phyloP scores from a whole-genome alignment of 2,329 filamentous ascomycete species.

The Ophiosphaerella herpotricha region DNA sequence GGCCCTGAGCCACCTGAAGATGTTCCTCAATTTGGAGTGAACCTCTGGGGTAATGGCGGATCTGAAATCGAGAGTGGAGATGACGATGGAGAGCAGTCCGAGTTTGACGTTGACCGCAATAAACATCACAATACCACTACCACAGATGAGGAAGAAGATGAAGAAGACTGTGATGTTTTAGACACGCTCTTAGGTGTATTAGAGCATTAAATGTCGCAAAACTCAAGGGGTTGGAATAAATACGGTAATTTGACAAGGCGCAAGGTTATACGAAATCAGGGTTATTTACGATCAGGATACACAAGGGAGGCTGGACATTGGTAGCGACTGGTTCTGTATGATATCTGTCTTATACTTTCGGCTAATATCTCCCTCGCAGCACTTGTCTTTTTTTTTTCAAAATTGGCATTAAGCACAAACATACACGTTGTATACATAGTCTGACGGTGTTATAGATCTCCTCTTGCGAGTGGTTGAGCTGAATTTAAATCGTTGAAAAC shows the following conservation, averaged over 20 bases:
- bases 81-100: constrained; percentile 6
- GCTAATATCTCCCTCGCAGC: not conserved
- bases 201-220: constrained; percentile 10
- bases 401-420: constrained; percentile 1
- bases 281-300: not conserved
- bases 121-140: not conserved
- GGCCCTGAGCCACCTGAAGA: constrained; percentile 10
- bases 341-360: constrained; percentile 1
- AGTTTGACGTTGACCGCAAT: constrained; percentile 10
- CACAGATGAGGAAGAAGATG: constrained; percentile 16
- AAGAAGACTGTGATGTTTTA: constrained; percentile 26
- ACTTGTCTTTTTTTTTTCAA: not conserved
- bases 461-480: constrained; percentile 4
- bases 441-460: constrained; percentile 1
- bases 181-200: constrained; percentile 28
- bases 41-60: constrained; percentile 40
- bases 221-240: too few species aligned
- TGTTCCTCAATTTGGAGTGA: constrained; percentile 36
- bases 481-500: not conserved
- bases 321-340: constrained; percentile 5
- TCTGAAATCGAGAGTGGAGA: constrained; percentile 36
- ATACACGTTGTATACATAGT: constrained; percentile 1
- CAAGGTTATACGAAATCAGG: not conserved
- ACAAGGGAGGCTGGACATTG: not conserved
- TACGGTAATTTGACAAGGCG: too few species aligned